Conservation (phyloP, 78 protist genomes). For the Polysphondylium violaceum region DNA sequence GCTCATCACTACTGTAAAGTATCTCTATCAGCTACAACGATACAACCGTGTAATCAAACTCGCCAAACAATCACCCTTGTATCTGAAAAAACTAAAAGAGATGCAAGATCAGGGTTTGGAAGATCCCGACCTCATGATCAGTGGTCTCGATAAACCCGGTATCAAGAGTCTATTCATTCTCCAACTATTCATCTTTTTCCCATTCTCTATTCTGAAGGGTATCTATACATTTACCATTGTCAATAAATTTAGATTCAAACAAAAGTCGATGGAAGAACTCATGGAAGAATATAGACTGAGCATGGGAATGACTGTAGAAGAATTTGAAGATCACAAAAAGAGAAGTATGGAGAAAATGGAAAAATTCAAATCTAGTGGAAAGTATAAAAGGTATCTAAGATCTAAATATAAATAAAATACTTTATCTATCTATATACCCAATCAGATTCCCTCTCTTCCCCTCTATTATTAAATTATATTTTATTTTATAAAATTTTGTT, state of each 20-base stretch:
- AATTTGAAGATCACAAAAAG: conserved; percentile 33
- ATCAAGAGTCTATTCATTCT: background rate
- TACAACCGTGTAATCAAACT: background rate
- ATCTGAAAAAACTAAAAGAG: background rate
- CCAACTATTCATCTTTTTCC: conserved; percentile 12
- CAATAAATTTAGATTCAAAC: background rate
- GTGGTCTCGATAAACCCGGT: conserved; percentile 50
- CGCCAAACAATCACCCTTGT: conserved; percentile 2
- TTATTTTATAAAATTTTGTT: no score
- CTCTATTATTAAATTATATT: no score
- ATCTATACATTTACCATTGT: conserved; percentile 9
- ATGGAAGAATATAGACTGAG: conserved; percentile 22
- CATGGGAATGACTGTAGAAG: background rate
- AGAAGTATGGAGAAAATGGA: background rate
- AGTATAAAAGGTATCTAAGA: conserved; percentile 33
- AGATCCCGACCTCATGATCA: background rate
- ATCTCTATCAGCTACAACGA: background rate
- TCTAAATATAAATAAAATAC: conserved; percentile 55
- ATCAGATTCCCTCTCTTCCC: no score
- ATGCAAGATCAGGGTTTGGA: background rate
- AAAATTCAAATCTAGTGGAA: conserved; percentile 34
- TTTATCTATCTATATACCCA: no score
- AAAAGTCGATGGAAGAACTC: conserved; percentile 10
- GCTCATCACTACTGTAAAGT: conserved; percentile 11
- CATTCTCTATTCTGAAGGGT: background rate